A percentile compares a stretch with the other conserved stretches of the same genome.
Evolutionary conservation across 345 rosid genomes (phyloP).

Genomic region (Bruguiera parviflora): DNA sequence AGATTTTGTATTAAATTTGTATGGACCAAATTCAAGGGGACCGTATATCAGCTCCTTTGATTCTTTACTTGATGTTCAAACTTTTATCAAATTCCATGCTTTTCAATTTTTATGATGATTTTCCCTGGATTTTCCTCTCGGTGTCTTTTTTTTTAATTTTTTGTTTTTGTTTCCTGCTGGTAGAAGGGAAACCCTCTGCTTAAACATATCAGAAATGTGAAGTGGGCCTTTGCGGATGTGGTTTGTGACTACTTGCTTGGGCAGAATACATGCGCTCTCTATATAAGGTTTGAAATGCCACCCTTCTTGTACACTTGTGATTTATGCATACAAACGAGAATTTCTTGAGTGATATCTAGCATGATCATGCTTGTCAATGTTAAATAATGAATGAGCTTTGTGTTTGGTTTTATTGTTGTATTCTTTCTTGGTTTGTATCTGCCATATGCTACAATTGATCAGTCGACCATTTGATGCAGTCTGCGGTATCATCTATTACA

Average conservation of each 20-base stretch:
- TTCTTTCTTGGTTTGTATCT: neutral
- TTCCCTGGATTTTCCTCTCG: neutral
- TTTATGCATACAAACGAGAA: neutral
- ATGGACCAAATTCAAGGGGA: too few relatives aligned
- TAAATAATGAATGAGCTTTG: neutral
- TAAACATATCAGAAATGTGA: conserved; percentile 79
- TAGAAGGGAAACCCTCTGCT: conserved; percentile 98
- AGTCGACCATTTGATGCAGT: conserved; percentile 40
- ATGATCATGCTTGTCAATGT: neutral
- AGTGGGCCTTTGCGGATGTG: conserved; percentile 78
- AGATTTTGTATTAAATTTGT: too few relatives aligned
- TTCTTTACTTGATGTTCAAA: neutral
- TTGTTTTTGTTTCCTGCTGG: neutral
- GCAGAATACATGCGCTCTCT: conserved; percentile 76
- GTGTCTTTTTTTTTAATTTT: conserved; percentile 5
- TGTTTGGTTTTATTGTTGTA: neutral
- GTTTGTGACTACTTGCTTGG: conserved; percentile 83
- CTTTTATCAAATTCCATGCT: neutral
- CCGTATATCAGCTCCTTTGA: too few relatives aligned
- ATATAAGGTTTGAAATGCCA: conserved; percentile 55
- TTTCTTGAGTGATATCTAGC: neutral
- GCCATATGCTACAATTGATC: conserved; percentile 2
- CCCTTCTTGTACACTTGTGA: neutral
- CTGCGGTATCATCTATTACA: conserved; percentile 90
- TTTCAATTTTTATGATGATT: neutral